These are phyloP conservation scores for Acanthamoeba sp. DNA, from an alignment of 208 protist species.

Conservation along the genomic window DNA sequence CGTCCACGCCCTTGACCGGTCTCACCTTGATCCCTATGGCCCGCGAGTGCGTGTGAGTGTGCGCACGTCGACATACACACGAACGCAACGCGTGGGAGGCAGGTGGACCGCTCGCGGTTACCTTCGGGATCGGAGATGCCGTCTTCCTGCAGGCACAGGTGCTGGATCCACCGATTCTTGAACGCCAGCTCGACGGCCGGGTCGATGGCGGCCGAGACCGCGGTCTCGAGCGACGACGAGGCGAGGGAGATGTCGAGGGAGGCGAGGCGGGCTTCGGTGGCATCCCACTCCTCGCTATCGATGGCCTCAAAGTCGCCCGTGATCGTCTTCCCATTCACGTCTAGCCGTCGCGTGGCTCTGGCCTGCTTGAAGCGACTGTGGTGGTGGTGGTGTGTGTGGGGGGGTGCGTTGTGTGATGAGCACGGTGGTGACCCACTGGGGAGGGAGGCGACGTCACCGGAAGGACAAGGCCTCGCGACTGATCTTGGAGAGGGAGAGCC, in stretches of 20 bases:
- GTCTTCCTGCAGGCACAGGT: constrained; percentile 42
- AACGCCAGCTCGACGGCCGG: constrained; percentile 5
- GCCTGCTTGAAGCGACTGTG: neutral
- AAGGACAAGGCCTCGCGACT: constrained; percentile 16
- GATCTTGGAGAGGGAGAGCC: constrained; percentile 72
- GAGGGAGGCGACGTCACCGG: neutral
- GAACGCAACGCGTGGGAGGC: no score
- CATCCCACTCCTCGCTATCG: neutral
- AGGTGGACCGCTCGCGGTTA: no score
- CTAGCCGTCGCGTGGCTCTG: neutral
- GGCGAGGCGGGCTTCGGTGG: neutral
- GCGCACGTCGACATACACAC: no score
- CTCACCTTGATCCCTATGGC: constrained; percentile 50
- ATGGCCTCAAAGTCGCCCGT: neutral
- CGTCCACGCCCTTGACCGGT: constrained; percentile 47
- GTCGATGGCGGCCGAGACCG: neutral
- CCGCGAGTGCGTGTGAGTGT: no score
- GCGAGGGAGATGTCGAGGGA: neutral
- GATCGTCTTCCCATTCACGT: neutral
- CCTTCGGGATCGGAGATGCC: constrained; percentile 32
- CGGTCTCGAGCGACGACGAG: neutral
- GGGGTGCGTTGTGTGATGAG: neutral
- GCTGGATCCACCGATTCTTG: constrained; percentile 44
- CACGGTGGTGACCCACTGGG: neutral
- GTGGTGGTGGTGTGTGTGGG: neutral